Conservation (phyloP, 768 basidiomycete species). For the Pisolithus orientalis region DNA sequence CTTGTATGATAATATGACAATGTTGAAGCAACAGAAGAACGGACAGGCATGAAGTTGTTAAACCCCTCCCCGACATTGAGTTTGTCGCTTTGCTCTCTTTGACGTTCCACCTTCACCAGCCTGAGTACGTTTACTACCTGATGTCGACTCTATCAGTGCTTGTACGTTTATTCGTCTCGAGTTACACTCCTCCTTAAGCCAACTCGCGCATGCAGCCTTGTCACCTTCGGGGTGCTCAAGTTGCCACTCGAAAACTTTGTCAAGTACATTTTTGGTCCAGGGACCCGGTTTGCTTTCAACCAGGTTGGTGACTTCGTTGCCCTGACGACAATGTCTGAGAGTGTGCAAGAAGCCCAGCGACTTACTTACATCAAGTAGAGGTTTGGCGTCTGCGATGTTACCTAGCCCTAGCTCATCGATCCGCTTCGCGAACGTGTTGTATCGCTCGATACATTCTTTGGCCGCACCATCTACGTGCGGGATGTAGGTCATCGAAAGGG, state of each 20-base stretch:
- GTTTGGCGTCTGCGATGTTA: slow-evolving; percentile 56
- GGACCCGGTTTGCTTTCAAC: slow-evolving; percentile 60
- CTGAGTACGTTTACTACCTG: slow-evolving; percentile 22
- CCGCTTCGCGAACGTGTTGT: slow-evolving; percentile 57
- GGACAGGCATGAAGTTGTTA: background rate
- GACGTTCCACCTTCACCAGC: slow-evolving; percentile 11
- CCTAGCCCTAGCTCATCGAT: slow-evolving; percentile 60
- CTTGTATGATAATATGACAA: background rate
- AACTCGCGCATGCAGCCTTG: slow-evolving; percentile 60
- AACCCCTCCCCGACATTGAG: background rate
- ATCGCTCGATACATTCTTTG: slow-evolving; percentile 44
- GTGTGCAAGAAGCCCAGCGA: background rate
- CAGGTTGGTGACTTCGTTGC: slow-evolving; percentile 52
- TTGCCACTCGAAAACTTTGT: slow-evolving; percentile 80
- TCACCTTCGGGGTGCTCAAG: slow-evolving; percentile 64
- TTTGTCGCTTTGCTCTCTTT: slow-evolving; percentile 28
- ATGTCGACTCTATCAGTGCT: slow-evolving; percentile 14
- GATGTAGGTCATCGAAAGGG: background rate
- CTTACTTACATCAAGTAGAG: slow-evolving; percentile 69
- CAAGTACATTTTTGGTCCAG: slow-evolving; percentile 60
- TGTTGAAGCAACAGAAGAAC: background rate
- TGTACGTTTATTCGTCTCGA: slow-evolving; percentile 39
- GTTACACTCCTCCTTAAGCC: slow-evolving; percentile 54
- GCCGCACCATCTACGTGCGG: slow-evolving; percentile 37
- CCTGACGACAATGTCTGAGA: slow-evolving; percentile 39